Conservation (phyloP, 1,139 yeast genomes). For the Protomyces pachydermus region DNA sequence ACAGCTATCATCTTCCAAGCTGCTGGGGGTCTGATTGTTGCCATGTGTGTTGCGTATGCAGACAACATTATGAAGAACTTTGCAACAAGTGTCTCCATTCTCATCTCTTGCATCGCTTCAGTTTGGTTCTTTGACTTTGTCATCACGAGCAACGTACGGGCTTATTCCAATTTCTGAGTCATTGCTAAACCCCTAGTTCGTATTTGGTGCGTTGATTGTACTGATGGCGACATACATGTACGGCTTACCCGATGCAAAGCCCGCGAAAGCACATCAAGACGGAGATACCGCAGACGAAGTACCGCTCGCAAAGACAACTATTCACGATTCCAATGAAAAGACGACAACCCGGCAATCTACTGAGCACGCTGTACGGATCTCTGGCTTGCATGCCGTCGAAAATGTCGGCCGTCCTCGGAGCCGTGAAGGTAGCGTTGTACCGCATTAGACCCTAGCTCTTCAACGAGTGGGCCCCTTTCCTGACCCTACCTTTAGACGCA, state of each 20-base stretch:
- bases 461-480: too few relatives aligned
- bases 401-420: background rate
- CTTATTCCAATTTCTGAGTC: background rate
- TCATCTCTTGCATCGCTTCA: constrained; percentile 42
- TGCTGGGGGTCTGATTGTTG: constrained; percentile 44
- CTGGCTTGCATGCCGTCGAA: background rate
- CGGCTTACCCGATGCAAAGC: constrained; percentile 32
- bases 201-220: constrained; percentile 42
- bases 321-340: background rate
- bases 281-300: background rate
- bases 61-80: constrained; percentile 45
- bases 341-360: background rate
- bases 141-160: constrained; percentile 36
- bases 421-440: background rate
- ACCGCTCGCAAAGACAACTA: background rate
- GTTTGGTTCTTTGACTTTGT: constrained; percentile 41
- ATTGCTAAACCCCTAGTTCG: constrained; percentile 32
- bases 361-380: background rate
- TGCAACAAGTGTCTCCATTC: constrained; percentile 44
- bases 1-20: constrained; percentile 43
- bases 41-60: constrained; percentile 45
- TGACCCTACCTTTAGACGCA: too few relatives aligned
- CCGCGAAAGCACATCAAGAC: background rate
- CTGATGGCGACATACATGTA: constrained; percentile 42
- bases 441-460: background rate